Evolutionary conservation across 306 rosid genomes (phyloP).

Genomic region (Sindora glabra): DNA sequence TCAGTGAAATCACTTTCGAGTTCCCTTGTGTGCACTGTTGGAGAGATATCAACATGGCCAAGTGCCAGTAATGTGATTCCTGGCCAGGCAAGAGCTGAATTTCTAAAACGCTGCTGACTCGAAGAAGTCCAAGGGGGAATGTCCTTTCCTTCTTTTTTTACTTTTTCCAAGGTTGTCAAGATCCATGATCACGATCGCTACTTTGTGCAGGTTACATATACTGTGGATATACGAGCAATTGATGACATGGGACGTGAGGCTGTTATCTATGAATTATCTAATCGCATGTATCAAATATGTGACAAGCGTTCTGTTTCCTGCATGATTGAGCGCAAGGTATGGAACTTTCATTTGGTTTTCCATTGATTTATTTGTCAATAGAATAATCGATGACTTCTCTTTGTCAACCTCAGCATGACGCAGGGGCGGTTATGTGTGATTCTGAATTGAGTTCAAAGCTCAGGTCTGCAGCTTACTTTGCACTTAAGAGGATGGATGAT

Average conservation of each 20-base stretch:
- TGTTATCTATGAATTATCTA: slow-evolving; percentile 66
- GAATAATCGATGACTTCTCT: neutral
- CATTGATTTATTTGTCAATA: neutral
- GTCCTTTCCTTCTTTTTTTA: neutral
- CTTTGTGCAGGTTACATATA: slow-evolving; percentile 67
- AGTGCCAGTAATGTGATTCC: slow-evolving; percentile 99
- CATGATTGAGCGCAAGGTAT: slow-evolving; percentile 71
- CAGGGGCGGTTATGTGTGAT: slow-evolving; percentile 80
- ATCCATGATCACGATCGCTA: neutral
- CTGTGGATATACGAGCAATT: slow-evolving; percentile 80
- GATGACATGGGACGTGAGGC: slow-evolving; percentile 86
- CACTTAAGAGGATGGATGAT: slow-evolving; percentile 58
- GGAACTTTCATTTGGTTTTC: slow-evolving; percentile 1
- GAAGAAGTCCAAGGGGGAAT: slow-evolving; percentile 12
- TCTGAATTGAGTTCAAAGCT: slow-evolving; percentile 67
- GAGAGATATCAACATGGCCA: slow-evolving; percentile 98
- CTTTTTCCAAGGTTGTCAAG: neutral
- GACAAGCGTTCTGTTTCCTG: slow-evolving; percentile 83
- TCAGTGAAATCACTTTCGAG: slow-evolving; percentile 62
- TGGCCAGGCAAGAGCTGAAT: slow-evolving; percentile 78
- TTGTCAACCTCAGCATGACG: slow-evolving; percentile 61
- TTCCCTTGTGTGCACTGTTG: slow-evolving; percentile 93
- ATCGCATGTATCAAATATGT: slow-evolving; percentile 64
- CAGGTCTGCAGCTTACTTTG: slow-evolving; percentile 61
- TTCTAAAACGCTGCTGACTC: slow-evolving; percentile 10